Evolutionary conservation across 176 grass and related monocot species (phyloP).

Genomic region (Alloteropsis semialata): DNA sequence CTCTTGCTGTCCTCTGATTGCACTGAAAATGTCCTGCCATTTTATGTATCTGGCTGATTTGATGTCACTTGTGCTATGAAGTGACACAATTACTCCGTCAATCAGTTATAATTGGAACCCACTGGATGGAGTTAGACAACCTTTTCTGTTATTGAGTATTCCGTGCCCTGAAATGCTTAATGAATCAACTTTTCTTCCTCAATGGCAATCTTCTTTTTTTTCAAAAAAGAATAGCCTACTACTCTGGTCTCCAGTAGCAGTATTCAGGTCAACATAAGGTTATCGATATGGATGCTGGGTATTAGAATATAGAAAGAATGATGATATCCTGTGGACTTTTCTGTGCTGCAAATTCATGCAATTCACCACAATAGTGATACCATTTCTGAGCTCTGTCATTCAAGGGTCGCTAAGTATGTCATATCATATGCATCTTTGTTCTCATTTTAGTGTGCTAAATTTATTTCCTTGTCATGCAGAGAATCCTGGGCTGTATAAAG

Average conservation of each 20-base stretch:
- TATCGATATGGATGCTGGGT: neutral
- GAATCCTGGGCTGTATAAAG: conserved; percentile 64
- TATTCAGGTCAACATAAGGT: neutral
- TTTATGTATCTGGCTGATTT: neutral
- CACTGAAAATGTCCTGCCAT: neutral
- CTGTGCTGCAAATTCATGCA: neutral
- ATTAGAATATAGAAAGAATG: neutral
- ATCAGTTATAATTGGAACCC: no score
- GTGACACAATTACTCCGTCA: neutral
- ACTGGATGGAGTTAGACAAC: neutral
- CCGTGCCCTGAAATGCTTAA: neutral
- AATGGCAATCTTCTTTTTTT: no score
- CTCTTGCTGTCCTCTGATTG: neutral
- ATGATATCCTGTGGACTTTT: neutral
- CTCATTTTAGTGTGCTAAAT: conserved; percentile 15
- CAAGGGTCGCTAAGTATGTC: neutral
- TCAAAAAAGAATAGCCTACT: no score
- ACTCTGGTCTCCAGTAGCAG: neutral
- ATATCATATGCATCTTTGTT: conserved; percentile 13
- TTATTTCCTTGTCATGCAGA: conserved; percentile 36
- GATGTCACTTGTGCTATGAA: neutral
- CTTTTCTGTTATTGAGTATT: neutral
- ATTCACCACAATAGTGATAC: neutral
- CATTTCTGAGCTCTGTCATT: neutral
- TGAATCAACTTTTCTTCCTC: no score